phyloP scores from a whole-genome alignment of 495 filamentous ascomycete species.

The Penicillium riverlandense region DNA sequence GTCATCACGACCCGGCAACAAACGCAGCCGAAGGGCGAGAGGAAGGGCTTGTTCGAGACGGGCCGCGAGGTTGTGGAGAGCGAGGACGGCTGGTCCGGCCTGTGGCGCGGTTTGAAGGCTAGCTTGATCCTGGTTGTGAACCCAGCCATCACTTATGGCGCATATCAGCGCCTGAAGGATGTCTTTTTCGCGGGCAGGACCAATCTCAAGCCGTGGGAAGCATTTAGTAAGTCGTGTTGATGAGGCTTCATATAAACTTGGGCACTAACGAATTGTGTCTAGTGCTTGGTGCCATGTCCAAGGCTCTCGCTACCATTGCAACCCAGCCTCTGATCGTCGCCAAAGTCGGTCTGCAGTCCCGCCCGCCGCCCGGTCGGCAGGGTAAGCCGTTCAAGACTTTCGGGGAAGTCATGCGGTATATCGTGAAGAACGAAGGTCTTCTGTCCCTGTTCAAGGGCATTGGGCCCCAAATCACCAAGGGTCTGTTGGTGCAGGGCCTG shows the following conservation, averaged over 20 bases:
- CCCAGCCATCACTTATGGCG: conserved; percentile 95
- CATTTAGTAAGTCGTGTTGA: conserved; percentile 63
- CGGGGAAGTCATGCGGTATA: conserved; percentile 88
- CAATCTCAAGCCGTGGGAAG: conserved; percentile 76
- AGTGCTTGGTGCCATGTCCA: conserved; percentile 92
- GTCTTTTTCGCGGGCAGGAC: conserved; percentile 69
- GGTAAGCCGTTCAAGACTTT: conserved; percentile 96
- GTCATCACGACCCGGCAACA: conserved; percentile 96
- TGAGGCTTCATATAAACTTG: too few relatives aligned
- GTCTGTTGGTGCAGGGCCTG: conserved; percentile 86
- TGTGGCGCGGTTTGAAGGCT: conserved; percentile 95
- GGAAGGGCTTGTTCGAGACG: conserved; percentile 83
- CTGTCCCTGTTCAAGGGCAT: conserved; percentile 92
- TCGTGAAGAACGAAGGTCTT: conserved; percentile 78
- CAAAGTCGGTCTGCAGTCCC: conserved; percentile 93
- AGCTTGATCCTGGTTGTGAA: conserved; percentile 96
- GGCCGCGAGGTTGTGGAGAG: conserved; percentile 80
- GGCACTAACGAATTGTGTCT: conserved; percentile 7
- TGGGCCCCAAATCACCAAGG: conserved; percentile 88
- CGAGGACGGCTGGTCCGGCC: conserved; percentile 81
- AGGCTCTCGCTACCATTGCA: conserved; percentile 81
- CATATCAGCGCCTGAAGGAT: conserved; percentile 85
- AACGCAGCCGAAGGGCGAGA: conserved; percentile 75
- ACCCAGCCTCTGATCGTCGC: conserved; percentile 98
- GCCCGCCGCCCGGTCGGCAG: conserved; percentile 72